Evolutionary conservation across 345 rosid species (phyloP), one percentile per base, ranked within the genome.

Genomic region (Xanthoceras sorbifolium): DNA sequence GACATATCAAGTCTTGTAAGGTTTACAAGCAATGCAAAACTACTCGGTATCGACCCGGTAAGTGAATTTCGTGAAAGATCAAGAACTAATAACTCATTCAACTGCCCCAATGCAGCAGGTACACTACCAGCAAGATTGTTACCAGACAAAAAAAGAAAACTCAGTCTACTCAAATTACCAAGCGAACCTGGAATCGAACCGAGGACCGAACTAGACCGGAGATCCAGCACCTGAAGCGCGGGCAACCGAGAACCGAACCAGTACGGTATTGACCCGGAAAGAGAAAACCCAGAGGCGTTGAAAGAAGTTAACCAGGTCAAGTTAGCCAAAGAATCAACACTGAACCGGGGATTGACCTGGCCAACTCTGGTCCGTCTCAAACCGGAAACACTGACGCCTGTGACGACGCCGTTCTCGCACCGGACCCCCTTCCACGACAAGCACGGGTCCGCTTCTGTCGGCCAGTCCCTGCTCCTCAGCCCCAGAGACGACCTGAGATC

Each of bases 401-500:
- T 52, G 52, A 91, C 92, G 29, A 65, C 71, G 38, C 96, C 90
- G 68, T 83, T 82, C 23, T 23, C 15, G 76, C 96, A 91, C 6
- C 40, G 42, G 22, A 91, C 71, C 22, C 96, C 96, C 0, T n/a
- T 79, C 96, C 96, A 91, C 42, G 31, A 61, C 32, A 36, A 34
- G 79, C 96, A 91, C 4, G 92, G 96, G 71, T 87, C 78, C 14
- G 71, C 71, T 82, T 84, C 88, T 31, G 71, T 73, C 12, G 96
- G 96, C 96, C 96, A 91, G 62, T 89, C 88, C 64, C 57, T 82
- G 63, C 86, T 72, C 71, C 89, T 82, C 54, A 91, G 77, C 48
- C 96, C 96, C 69, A 91, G 79, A 31, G 92, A 83, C 6, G 92
- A 88, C 73, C 96, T 87, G 76, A 91, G 93, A 32, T 77, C 76